Percentiles rank a stretch among this genome's conserved stretches.
phyloP scores from a whole-genome alignment of 75 land plant species.

The Ceratopteris richardii region DNA sequence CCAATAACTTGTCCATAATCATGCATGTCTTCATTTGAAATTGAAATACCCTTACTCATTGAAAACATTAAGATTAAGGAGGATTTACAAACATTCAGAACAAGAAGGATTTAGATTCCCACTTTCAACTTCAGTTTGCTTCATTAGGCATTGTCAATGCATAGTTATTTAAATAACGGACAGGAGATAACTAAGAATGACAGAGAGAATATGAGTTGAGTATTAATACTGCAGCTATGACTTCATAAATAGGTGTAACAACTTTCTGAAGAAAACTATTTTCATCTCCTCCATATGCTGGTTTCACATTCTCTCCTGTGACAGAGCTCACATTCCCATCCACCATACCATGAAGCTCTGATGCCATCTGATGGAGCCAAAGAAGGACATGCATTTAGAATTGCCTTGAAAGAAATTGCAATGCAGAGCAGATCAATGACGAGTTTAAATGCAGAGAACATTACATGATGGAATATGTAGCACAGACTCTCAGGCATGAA shows the following conservation, averaged over 20 bases:
- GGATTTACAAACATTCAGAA: no score
- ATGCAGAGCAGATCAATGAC: background rate
- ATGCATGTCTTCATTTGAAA: no score
- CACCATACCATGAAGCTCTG: constrained; percentile 83
- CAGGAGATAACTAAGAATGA: no score
- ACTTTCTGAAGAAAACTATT: constrained; percentile 75
- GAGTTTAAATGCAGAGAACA: background rate
- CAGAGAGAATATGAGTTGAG: no score
- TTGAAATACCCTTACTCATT: no score
- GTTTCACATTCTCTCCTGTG: constrained; percentile 83
- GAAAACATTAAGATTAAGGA: no score
- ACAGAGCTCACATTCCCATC: constrained; percentile 84
- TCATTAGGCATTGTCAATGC: no score
- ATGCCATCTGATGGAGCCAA: constrained; percentile 69
- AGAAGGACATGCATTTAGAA: background rate
- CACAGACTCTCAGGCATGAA: constrained; percentile 99
- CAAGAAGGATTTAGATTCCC: no score
- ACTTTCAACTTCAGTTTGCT: no score
- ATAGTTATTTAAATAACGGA: no score
- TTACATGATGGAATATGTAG: constrained; percentile 94
- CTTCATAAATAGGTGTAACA: constrained; percentile 81
- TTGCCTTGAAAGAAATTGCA: background rate
- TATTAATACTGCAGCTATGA: constrained; percentile 46
- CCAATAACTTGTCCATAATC: no score
- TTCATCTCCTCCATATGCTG: constrained; percentile 90